Evolutionary conservation across 148 eudicot species (phyloP).

Genomic region (Camellia japonica): DNA sequence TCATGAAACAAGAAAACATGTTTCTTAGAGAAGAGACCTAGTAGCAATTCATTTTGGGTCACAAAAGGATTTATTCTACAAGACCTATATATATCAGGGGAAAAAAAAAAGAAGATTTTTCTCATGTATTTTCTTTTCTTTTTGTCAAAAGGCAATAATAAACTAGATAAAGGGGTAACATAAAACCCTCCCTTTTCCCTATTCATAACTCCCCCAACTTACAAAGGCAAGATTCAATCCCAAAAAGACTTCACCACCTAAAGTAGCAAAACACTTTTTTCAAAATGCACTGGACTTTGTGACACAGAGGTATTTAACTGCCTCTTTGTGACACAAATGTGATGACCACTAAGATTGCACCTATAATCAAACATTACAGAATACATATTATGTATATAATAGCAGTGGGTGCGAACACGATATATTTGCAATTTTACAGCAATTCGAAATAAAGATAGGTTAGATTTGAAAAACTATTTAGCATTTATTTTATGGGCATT

Average conservation of each 20-base stretch:
- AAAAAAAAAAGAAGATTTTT: background rate
- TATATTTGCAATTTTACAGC: too few relatives aligned
- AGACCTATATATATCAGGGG: background rate
- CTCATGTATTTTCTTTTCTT: background rate
- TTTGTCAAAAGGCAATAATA: background rate
- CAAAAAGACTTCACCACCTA: background rate
- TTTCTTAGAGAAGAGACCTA: background rate
- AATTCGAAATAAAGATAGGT: too few relatives aligned
- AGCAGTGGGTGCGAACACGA: too few relatives aligned
- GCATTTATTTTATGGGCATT: too few relatives aligned
- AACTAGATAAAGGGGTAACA: background rate
- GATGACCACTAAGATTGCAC: too few relatives aligned
- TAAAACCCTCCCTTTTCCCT: background rate
- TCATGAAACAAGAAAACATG: background rate
- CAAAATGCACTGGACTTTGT: too few relatives aligned
- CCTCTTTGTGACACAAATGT: too few relatives aligned
- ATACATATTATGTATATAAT: too few relatives aligned
- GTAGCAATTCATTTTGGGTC: background rate
- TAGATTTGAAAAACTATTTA: too few relatives aligned
- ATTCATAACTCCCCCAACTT: background rate
- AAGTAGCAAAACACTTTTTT: background rate
- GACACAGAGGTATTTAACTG: too few relatives aligned
- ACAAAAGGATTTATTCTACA: background rate
- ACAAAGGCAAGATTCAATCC: background rate
- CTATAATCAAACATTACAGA: too few relatives aligned